phyloP scores from a whole-genome alignment of 1,284 basidiomycete species.

The Irpex sp. region DNA sequence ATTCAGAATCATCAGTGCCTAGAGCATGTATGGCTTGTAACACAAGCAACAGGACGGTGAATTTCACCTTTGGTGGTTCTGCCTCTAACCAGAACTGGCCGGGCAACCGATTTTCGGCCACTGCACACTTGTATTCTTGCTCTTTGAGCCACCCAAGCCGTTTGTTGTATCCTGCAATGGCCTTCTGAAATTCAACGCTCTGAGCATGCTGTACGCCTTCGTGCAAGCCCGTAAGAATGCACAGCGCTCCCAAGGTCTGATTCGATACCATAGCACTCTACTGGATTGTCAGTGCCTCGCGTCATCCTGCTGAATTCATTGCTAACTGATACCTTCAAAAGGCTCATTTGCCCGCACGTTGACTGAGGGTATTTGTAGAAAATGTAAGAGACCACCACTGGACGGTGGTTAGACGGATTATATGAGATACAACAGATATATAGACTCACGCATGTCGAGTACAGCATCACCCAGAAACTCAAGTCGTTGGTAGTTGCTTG shows the following conservation, averaged over 20 bases:
- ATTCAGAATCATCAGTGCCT: neutral
- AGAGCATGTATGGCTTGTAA: neutral
- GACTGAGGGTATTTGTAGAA: constrained; percentile 59
- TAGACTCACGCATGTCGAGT: constrained; percentile 67
- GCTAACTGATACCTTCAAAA: constrained; percentile 57
- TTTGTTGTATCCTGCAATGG: constrained; percentile 52
- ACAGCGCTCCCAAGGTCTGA: constrained; percentile 66
- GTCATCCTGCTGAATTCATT: neutral
- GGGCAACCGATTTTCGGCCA: constrained; percentile 43
- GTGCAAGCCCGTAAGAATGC: constrained; percentile 63
- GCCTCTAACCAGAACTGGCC: constrained; percentile 76
- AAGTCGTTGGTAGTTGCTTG: constrained; percentile 60
- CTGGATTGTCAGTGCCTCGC: constrained; percentile 1
- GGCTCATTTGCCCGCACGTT: constrained; percentile 67
- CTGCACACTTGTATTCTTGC: constrained; percentile 46
- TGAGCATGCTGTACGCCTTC: constrained; percentile 22
- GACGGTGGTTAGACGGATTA: constrained; percentile 5
- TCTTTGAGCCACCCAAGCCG: constrained; percentile 43
- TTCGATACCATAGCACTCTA: constrained; percentile 83
- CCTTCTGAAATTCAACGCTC: constrained; percentile 7
- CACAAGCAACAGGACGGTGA: neutral
- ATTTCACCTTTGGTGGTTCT: constrained; percentile 67
- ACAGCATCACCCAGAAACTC: constrained; percentile 84
- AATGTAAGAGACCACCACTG: constrained; percentile 37
- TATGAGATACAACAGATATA: neutral